Base-by-base conservation (phyloP, 73 alveolate genomes). In the Paramecium sonneborni region DNA sequence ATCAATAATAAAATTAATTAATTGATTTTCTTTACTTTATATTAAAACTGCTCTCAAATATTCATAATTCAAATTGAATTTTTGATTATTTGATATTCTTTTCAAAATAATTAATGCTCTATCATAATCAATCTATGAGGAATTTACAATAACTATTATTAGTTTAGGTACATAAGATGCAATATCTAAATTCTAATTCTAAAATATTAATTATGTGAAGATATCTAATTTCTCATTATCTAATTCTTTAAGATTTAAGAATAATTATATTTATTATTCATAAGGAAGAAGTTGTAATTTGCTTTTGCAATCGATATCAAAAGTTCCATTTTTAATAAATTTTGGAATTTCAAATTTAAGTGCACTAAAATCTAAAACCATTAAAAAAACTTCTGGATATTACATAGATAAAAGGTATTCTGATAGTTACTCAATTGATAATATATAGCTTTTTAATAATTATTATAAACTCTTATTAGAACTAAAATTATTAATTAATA, bases 181-280 rank as follows among this genome's bases (percentile, higher is more conserved):
- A 30, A 62, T 62, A n/a, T 62, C 84, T 9, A 62, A 30, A 0
- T 1, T 9, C 1, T 32, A 12, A 62, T 62, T 62, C 12, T 62
- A 26, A 26, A 62, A 62, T 26, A 62, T 62, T 32, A 62, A 26
- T 62, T 62, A 30, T 5, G 84, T 62, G 9, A 62, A 14, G 39
- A 62, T 62, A 9, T 62, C 84, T 32, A 62, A 62, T 28, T 62
- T 21, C 18, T 62, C 84, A 62, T 62, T 62, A 62, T 62, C 84
- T 62, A 62, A 62, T 62, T 62, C 48, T 26, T 62, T 26, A 6
- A 62, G 44, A 30, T 62, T 26, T 26, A 62, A n/a, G 48, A 62
- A 62, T 30, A 62, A 62, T 62, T 26, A 62, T 11, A 62, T 62
- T 62, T 62, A 32, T 62, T 62, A 12, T 62, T 62, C 84, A 26